Evolutionary conservation across 2,329 filamentous ascomycete genomes (phyloP), one percentile per base, ranked within the genome.

Genomic region (Pleurostoma richardsiae): DNA sequence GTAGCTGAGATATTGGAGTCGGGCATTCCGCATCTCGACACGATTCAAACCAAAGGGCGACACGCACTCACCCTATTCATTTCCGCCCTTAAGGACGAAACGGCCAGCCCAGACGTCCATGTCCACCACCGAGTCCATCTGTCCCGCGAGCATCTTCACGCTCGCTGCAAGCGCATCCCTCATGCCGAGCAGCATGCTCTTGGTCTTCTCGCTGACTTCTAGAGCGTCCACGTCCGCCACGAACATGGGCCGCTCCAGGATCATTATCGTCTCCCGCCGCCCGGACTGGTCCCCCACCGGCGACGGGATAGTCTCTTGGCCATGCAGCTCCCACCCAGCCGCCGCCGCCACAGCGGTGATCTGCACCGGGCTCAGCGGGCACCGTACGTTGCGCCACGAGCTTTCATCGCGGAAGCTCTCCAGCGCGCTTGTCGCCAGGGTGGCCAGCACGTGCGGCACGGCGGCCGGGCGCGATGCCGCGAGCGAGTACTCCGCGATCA

Each of bases 331-430:
- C 43, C 43, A 41, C 11, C 43, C 43, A 27, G 10, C 38, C 30
- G 19, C 10, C 10, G 4, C 38, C 6, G 43, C 43, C 4, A 29
- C 30, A 11, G 10, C 43, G 4, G 10, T 33, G 27, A 45, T 41
- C 38, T 45, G 38, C 6, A 8, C 11, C 27, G 38, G 43, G 5
- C 19, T 10, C n/a, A 26, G 27, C 29, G 28, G 6, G 27, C 26
- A 28, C 10, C 31, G 26, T 1, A 45, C 30, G 39, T 41, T 45
- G 36, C 43, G 43, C 10, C 40, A 10, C 26, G 29, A 40, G 10
- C 19, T 5, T n/a, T 4, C 27, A 10, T 26, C 31, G 6, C 28
- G 43, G 27, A 45, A 40, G 43, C 79, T 45, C 29, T 45, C 43
- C n/a, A 45, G 43, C 3, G 38, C 43, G 38, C 27, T 45, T 8